phyloP scores from a whole-genome alignment of 495 filamentous ascomycete species.

The Apodospora peruviana region DNA sequence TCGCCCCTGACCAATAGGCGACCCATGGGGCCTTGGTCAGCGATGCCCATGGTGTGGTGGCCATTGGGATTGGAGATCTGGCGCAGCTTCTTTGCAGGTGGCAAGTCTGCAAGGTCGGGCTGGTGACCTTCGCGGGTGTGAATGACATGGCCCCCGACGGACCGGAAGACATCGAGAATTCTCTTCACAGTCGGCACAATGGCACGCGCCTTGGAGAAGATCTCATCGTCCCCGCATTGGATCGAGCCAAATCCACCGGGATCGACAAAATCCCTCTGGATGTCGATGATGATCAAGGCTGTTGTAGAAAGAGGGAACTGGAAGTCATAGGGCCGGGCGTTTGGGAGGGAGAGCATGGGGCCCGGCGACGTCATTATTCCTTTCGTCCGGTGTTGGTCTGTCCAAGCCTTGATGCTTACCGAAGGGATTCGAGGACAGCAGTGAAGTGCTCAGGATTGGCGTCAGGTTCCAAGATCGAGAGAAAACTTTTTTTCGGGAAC shows the following conservation, averaged over 20 bases:
- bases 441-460: neutral
- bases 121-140: slow-evolving; percentile 59
- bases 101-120: slow-evolving; percentile 46
- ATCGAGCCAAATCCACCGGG: slow-evolving; percentile 37
- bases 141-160: slow-evolving; percentile 55
- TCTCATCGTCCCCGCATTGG: slow-evolving; percentile 31
- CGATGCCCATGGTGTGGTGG: slow-evolving; percentile 44
- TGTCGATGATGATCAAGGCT: slow-evolving; percentile 54
- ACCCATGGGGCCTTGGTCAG: slow-evolving; percentile 54
- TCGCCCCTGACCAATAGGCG: slow-evolving; percentile 57
- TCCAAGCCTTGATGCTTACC: too few species aligned
- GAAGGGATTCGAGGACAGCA: neutral
- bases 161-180: slow-evolving; percentile 54
- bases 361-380: slow-evolving; percentile 20
- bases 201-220: slow-evolving; percentile 32
- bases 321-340: slow-evolving; percentile 33
- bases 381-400: too few species aligned
- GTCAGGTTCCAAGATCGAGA: too few species aligned
- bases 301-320: slow-evolving; percentile 36
- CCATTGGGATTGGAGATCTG: slow-evolving; percentile 39
- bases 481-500: too few species aligned
- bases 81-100: slow-evolving; percentile 42
- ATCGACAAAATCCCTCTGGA: slow-evolving; percentile 47
- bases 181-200: slow-evolving; percentile 35
- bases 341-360: slow-evolving; percentile 26